These are phyloP conservation scores for Nemania diffusa DNA, from an alignment of 2,329 filamentous ascomycete genomes.

Conservation along the genomic window DNA sequence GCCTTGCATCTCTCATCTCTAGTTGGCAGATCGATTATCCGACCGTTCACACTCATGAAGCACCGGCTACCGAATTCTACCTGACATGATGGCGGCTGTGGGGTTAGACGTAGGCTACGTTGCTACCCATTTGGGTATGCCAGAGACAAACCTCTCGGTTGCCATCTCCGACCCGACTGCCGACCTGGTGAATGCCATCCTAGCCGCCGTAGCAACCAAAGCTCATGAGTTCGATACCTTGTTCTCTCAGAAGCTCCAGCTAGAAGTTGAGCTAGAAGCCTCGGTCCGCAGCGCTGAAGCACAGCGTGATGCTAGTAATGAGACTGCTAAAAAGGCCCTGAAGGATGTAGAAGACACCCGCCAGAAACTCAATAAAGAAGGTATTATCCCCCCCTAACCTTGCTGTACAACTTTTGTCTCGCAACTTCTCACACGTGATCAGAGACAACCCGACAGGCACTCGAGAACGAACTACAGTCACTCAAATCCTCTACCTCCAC, in stretches of 20 bases:
- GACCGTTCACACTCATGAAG: constrained; percentile 41
- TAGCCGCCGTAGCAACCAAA: constrained; percentile 79
- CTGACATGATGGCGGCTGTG: constrained; percentile 66
- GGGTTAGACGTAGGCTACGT: constrained; percentile 77
- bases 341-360: constrained; percentile 85
- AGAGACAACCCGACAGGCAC: constrained; percentile 79
- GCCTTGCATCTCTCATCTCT: not conserved
- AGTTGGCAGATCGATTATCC: not conserved
- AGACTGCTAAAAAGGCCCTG: constrained; percentile 82
- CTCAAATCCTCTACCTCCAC: constrained; percentile 80
- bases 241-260: constrained; percentile 85
- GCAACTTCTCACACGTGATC: constrained; percentile 36
- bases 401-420: not conserved
- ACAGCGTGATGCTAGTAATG: constrained; percentile 83
- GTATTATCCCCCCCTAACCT: constrained; percentile 58
- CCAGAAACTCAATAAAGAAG: constrained; percentile 83
- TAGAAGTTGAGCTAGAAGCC: constrained; percentile 94
- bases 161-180: constrained; percentile 75
- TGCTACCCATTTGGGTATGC: constrained; percentile 75
- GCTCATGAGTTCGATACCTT: constrained; percentile 84
- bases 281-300: constrained; percentile 85
- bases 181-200: constrained; percentile 79
- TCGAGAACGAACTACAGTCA: constrained; percentile 84
- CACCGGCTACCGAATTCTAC: constrained; percentile 33
- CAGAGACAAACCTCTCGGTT: constrained; percentile 70